Evolutionary conservation across 305 asterid species (phyloP).

Genomic region (Rubia balearica): DNA sequence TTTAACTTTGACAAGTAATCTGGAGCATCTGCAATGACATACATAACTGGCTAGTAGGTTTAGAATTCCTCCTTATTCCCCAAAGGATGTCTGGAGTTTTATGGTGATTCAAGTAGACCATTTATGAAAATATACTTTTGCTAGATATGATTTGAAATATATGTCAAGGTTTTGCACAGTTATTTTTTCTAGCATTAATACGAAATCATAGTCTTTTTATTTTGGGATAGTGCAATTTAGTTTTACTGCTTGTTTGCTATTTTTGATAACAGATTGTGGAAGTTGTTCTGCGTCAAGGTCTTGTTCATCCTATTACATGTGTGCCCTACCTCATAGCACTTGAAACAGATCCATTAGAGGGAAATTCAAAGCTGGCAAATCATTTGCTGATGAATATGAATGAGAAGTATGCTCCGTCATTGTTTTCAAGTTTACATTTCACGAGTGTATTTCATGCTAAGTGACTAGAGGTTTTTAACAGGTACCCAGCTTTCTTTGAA

Average conservation of each 20-base stretch:
- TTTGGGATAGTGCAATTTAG: background rate
- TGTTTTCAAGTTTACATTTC: constrained; percentile 11
- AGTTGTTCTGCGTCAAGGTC: constrained; percentile 96
- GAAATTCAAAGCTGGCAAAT: constrained; percentile 81
- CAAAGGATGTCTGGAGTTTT: background rate
- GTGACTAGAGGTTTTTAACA: constrained; percentile 34
- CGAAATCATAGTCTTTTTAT: background rate
- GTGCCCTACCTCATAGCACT: constrained; percentile 98
- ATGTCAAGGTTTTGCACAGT: background rate
- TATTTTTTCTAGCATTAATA: background rate
- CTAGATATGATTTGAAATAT: background rate
- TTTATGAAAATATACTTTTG: background rate
- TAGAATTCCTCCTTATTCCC: background rate
- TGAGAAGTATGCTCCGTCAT: constrained; percentile 59
- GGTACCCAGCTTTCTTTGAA: constrained; percentile 97
- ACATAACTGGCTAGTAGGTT: background rate
- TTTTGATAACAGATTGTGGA: constrained; percentile 69
- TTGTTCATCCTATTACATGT: constrained; percentile 97
- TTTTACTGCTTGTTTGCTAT: background rate
- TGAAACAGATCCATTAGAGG: constrained; percentile 90
- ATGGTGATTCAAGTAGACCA: background rate
- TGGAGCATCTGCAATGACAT: background rate
- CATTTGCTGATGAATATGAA: constrained; percentile 95
- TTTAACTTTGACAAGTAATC: background rate
- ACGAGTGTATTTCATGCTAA: constrained; percentile 20